These are phyloP conservation scores for Backusella tarrabulga DNA, from an alignment of 192 early-diverging fungal species.

Conservation along the genomic window DNA sequence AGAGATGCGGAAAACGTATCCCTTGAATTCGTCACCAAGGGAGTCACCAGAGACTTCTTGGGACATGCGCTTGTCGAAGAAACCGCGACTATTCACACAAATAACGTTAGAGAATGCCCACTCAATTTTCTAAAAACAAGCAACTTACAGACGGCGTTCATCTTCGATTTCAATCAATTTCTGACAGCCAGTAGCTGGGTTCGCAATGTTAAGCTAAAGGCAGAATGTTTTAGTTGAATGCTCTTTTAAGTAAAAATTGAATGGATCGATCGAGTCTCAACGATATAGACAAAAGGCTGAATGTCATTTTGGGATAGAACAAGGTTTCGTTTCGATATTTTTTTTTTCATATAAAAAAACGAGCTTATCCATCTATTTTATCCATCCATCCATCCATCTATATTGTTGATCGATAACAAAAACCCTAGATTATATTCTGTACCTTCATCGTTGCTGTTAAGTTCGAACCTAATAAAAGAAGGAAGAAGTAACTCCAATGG, in stretches of 20 bases:
- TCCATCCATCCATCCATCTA: neutral
- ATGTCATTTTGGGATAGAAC: neutral
- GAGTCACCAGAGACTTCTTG: conserved; percentile 94
- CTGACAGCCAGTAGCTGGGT: conserved; percentile 97
- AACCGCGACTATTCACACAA: conserved; percentile 70
- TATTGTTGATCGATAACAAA: neutral
- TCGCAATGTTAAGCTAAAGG: conserved; percentile 94
- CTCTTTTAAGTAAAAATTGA: neutral
- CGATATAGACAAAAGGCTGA: neutral
- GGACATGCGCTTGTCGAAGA: conserved; percentile 98
- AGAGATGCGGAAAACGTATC: conserved; percentile 98
- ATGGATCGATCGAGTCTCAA: neutral
- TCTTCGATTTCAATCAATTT: conserved; percentile 98
- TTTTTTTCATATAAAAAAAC: neutral
- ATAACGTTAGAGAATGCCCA: neutral
- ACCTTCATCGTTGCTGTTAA: neutral
- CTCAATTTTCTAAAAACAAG: too few relatives aligned
- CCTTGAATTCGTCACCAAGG: conserved; percentile 99
- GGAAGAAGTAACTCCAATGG: neutral
- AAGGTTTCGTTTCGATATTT: neutral
- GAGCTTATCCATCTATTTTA: neutral
- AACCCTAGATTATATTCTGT: neutral
- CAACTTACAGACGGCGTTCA: conserved; percentile 84
- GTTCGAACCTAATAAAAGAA: conserved; percentile 2
- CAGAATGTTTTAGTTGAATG: neutral